phyloP scores from a whole-genome alignment of 441 rosid species.

The Mallotus repandus region DNA sequence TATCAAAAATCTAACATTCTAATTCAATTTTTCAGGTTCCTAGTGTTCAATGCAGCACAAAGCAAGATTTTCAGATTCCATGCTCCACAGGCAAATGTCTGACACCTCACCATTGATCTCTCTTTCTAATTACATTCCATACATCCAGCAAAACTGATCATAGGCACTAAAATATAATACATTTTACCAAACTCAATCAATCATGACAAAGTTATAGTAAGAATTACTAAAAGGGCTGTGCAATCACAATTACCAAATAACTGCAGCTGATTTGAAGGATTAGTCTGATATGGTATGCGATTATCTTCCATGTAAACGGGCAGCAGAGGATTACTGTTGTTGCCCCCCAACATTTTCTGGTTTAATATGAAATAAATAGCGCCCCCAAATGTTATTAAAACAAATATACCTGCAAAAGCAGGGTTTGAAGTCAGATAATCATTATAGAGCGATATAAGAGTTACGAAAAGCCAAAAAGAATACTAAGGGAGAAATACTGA shows the following conservation, averaged over 20 bases:
- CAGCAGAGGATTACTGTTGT: constrained; percentile 45
- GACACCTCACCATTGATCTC: not conserved
- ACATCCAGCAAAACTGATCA: too few species aligned
- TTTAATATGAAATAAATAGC: constrained; percentile 21
- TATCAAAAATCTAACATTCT: not conserved
- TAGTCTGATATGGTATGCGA: constrained; percentile 55
- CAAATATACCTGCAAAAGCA: constrained; percentile 35
- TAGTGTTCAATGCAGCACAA: too few species aligned
- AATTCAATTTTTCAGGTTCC: not conserved
- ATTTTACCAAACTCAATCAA: not conserved
- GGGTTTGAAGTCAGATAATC: not conserved
- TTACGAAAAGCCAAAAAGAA: too few species aligned
- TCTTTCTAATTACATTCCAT: not conserved
- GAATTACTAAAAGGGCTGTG: too few species aligned
- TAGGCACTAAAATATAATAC: too few species aligned
- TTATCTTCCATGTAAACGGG: constrained; percentile 54
- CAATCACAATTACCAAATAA: constrained; percentile 50
- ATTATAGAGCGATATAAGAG: too few species aligned
- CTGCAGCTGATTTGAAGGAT: constrained; percentile 63
- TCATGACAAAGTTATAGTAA: not conserved
- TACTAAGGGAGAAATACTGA: too few species aligned
- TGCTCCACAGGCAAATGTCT: not conserved
- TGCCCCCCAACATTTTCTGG: constrained; percentile 64
- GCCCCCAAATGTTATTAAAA: not conserved
- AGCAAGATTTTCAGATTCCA: not conserved